A percentile compares a stretch with the other conserved stretches of the same genome.
Conservation (phyloP, 1,284 basidiomycete species). For the Rhizoctonia solani region DNA sequence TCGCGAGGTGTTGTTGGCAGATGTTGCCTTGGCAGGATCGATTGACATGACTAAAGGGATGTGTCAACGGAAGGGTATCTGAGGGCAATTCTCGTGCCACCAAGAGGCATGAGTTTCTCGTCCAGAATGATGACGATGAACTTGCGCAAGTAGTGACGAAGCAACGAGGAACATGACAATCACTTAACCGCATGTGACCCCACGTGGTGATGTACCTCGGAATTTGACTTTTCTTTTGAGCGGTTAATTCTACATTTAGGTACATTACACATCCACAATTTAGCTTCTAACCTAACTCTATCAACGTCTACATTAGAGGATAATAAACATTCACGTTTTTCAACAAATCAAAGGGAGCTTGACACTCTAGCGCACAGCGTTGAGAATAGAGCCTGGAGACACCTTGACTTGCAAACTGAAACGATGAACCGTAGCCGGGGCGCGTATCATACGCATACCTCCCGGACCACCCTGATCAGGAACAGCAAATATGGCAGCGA, state of each 20-base stretch:
- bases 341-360: background rate
- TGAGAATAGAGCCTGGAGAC: conserved; percentile 31
- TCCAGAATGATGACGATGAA: background rate
- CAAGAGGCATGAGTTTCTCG: background rate
- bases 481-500: conserved; percentile 14
- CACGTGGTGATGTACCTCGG: too few relatives aligned
- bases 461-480: conserved; percentile 5
- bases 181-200: background rate
- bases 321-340: too few relatives aligned
- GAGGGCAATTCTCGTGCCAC: too few relatives aligned
- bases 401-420: conserved; percentile 32
- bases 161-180: background rate
- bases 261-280: too few relatives aligned
- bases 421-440: conserved; percentile 17
- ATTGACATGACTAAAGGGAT: conserved; percentile 15
- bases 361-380: conserved; percentile 32
- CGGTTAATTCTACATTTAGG: too few relatives aligned
- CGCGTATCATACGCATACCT: conserved; percentile 20
- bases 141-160: background rate
- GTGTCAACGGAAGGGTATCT: background rate
- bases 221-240: too few relatives aligned
- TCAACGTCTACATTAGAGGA: too few relatives aligned
- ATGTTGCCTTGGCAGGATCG: conserved; percentile 16
- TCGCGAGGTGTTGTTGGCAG: conserved; percentile 17
- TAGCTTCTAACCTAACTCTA: too few relatives aligned